Evolutionary conservation across 2,329 filamentous ascomycete genomes (phyloP).

Genomic region (Clarireedia paspali): DNA sequence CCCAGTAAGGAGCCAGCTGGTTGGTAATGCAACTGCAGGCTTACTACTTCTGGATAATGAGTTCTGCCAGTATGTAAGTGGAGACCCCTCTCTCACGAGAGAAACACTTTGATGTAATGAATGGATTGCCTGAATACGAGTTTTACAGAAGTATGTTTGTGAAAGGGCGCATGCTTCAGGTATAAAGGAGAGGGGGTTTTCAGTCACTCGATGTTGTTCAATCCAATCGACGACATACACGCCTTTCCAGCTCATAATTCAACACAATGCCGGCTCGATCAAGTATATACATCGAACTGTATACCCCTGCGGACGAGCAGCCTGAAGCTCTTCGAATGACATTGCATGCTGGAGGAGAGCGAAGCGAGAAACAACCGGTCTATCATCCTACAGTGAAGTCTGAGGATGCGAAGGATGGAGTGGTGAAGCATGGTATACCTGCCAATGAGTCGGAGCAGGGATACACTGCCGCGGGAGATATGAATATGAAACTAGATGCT

Average conservation of each 20-base stretch:
- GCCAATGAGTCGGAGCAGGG: too few relatives aligned
- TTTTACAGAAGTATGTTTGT: not conserved
- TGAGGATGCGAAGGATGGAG: not conserved
- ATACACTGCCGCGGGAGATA: too few relatives aligned
- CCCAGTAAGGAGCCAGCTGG: not conserved
- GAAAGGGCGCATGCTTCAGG: not conserved
- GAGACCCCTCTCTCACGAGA: slow-evolving; percentile 2
- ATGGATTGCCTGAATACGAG: not conserved
- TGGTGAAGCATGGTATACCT: too few relatives aligned
- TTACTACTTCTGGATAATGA: not conserved
- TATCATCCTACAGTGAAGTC: not conserved
- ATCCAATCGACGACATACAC: not conserved
- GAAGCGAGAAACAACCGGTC: not conserved
- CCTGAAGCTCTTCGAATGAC: slow-evolving; percentile 5
- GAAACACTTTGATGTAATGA: not conserved
- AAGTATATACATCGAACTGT: slow-evolving; percentile 5
- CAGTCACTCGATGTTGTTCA: not conserved
- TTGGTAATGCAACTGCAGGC: slow-evolving; percentile 5
- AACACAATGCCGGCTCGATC: slow-evolving; percentile 2
- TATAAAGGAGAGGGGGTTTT: not conserved
- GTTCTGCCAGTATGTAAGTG: not conserved
- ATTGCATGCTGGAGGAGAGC: slow-evolving; percentile 2
- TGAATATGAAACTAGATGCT: too few relatives aligned
- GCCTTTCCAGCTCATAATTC: not conserved
- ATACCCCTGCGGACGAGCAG: slow-evolving; percentile 5